Evolutionary conservation across 2,329 filamentous ascomycete species (phyloP).

Genomic region (Paracoccidioides lutzii): DNA sequence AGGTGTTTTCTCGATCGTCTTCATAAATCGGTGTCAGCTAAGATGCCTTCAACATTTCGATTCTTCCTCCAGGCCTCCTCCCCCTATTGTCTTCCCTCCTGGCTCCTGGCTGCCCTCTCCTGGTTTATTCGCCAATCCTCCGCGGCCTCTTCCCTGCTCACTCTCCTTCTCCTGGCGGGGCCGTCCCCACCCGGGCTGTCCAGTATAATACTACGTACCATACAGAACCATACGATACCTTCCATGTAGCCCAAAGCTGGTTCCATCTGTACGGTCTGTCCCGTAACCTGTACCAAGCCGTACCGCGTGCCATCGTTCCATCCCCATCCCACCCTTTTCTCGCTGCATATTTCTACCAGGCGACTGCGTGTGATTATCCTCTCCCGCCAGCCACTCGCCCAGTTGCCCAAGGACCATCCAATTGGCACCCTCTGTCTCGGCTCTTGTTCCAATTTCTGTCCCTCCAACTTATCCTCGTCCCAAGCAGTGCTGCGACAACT

Average conservation of each 20-base stretch:
- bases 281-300: background rate
- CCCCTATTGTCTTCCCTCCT: no score
- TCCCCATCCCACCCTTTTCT: background rate
- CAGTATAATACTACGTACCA: background rate
- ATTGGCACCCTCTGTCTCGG: background rate
- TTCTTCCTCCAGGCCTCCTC: no score
- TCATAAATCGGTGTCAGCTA: no score
- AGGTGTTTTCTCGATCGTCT: no score
- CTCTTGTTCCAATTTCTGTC: background rate
- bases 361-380: background rate
- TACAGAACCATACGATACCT: background rate
- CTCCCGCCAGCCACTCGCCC: conserved; percentile 2
- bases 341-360: background rate
- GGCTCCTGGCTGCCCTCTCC: no score
- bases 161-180: no score
- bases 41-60: no score
- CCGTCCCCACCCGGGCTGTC: background rate
- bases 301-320: background rate
- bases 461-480: background rate
- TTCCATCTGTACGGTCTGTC: background rate
- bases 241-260: background rate
- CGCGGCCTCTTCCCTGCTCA: no score
- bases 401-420: conserved; percentile 1
- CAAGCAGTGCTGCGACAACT: background rate
- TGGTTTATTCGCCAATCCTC: no score